Conservation (phyloP, 768 basidiomycete genomes). For the Trametes cingulata region DNA sequence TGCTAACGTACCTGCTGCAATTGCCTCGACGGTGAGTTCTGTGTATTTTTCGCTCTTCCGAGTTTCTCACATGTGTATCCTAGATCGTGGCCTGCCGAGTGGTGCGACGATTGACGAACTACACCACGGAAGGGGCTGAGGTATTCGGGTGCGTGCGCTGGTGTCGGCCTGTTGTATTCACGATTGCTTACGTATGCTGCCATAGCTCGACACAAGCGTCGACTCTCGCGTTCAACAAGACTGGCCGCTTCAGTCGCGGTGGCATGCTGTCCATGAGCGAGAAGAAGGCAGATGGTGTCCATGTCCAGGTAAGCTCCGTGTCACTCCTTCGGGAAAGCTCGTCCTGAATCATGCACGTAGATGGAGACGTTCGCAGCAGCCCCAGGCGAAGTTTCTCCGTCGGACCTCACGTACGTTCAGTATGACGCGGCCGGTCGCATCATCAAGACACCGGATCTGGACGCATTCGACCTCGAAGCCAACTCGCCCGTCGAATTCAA, state of each 20-base stretch:
- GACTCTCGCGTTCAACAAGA: slow-evolving; percentile 60
- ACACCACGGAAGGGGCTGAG: slow-evolving; percentile 48
- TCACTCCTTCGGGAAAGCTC: neutral
- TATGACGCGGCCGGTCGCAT: slow-evolving; percentile 60
- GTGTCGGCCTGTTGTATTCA: slow-evolving; percentile 24
- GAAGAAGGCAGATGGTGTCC: slow-evolving; percentile 50
- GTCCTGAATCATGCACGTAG: slow-evolving; percentile 33
- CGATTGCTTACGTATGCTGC: slow-evolving; percentile 39
- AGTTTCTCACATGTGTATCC: slow-evolving; percentile 1
- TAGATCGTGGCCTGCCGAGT: slow-evolving; percentile 65
- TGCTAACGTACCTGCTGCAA: slow-evolving; percentile 70
- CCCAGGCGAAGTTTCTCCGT: slow-evolving; percentile 21
- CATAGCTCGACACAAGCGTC: slow-evolving; percentile 47
- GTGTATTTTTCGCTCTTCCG: neutral
- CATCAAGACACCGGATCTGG: slow-evolving; percentile 25
- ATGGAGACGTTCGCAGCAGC: slow-evolving; percentile 58
- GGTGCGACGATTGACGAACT: slow-evolving; percentile 67
- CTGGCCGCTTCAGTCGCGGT: slow-evolving; percentile 36
- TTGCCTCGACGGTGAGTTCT: slow-evolving; percentile 59
- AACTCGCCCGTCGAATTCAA: slow-evolving; percentile 67
- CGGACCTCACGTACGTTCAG: slow-evolving; percentile 39
- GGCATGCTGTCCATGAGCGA: slow-evolving; percentile 29
- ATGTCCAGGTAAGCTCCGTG: slow-evolving; percentile 49
- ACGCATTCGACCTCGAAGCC: slow-evolving; percentile 58
- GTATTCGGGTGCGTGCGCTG: slow-evolving; percentile 49